These are phyloP conservation scores for Austroboletus niveus DNA, from an alignment of 1,284 basidiomycete genomes.

Conservation along the genomic window DNA sequence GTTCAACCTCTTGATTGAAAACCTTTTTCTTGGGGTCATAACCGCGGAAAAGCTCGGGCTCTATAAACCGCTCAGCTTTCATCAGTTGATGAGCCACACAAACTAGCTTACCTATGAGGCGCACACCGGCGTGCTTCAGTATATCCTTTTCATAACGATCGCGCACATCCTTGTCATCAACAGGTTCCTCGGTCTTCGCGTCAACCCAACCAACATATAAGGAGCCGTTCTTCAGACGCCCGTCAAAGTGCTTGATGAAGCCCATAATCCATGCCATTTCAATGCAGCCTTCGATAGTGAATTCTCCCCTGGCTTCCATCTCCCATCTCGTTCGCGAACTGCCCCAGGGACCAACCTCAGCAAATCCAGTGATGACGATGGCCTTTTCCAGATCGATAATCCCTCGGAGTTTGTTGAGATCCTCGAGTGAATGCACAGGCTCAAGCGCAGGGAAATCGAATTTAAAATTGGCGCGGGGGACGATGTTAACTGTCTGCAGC, in stretches of 20 bases:
- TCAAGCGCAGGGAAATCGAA: slow-evolving; percentile 90
- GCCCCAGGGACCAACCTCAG: slow-evolving; percentile 98
- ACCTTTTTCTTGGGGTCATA: slow-evolving; percentile 97
- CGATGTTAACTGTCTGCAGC: slow-evolving; percentile 89
- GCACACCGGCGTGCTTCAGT: slow-evolving; percentile 89
- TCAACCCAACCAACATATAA: slow-evolving; percentile 99
- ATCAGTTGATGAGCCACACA: background rate
- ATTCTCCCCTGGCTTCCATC: slow-evolving; percentile 93
- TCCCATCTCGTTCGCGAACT: slow-evolving; percentile 99
- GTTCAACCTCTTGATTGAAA: slow-evolving; percentile 96
- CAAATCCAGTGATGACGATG: slow-evolving; percentile 94
- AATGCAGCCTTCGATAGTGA: slow-evolving; percentile 96
- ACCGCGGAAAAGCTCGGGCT: slow-evolving; percentile 95
- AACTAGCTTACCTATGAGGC: slow-evolving; percentile 75
- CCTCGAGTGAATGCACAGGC: slow-evolving; percentile 59
- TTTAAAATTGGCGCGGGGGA: slow-evolving; percentile 96
- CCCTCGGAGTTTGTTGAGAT: slow-evolving; percentile 77
- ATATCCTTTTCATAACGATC: slow-evolving; percentile 96
- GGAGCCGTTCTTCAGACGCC: slow-evolving; percentile 88
- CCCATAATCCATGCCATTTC: slow-evolving; percentile 99
- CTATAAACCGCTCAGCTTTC: slow-evolving; percentile 41
- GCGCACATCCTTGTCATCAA: slow-evolving; percentile 97
- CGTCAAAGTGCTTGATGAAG: slow-evolving; percentile 97
- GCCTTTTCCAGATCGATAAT: slow-evolving; percentile 95
- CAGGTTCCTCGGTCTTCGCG: slow-evolving; percentile 90